phyloP scores from a whole-genome alignment of 1,139 yeast species.

The Candida sp. region DNA sequence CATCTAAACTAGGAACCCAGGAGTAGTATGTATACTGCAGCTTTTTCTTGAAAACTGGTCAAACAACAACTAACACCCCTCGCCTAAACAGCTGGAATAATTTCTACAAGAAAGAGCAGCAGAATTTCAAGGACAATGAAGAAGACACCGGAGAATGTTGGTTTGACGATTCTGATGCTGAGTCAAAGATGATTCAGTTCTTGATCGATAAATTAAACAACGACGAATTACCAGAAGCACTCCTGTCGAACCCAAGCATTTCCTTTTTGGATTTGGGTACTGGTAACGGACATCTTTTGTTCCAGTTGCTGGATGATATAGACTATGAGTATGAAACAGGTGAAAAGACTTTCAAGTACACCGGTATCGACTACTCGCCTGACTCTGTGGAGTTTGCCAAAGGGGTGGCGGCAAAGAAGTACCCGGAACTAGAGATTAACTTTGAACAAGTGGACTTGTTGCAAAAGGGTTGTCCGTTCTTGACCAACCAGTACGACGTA shows the following conservation, averaged over 20 bases:
- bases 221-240: constrained; percentile 20
- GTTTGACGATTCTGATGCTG: constrained; percentile 96
- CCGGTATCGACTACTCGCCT: constrained; percentile 87
- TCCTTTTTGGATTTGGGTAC: constrained; percentile 85
- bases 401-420: constrained; percentile 52
- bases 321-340: constrained; percentile 42
- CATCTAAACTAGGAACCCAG: constrained; percentile 79
- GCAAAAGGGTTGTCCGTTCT: constrained; percentile 34
- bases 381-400: constrained; percentile 77
- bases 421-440: constrained; percentile 32
- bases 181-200: constrained; percentile 75
- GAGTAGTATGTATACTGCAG: constrained; percentile 55
- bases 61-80: not conserved
- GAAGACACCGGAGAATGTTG: constrained; percentile 95
- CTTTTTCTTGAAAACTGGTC: not conserved
- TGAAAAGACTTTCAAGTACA: constrained; percentile 42
- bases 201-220: constrained; percentile 39
- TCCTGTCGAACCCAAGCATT: constrained; percentile 31
- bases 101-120: constrained; percentile 74
- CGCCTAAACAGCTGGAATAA: constrained; percentile 70
- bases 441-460: constrained; percentile 55
- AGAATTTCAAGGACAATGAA: constrained; percentile 71
- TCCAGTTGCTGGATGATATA: constrained; percentile 63
- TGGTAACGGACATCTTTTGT: constrained; percentile 91
- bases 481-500: constrained; percentile 57